Evolutionary conservation across 106 monocot species (phyloP).

Genomic region (Dactylorhiza incarnata): DNA sequence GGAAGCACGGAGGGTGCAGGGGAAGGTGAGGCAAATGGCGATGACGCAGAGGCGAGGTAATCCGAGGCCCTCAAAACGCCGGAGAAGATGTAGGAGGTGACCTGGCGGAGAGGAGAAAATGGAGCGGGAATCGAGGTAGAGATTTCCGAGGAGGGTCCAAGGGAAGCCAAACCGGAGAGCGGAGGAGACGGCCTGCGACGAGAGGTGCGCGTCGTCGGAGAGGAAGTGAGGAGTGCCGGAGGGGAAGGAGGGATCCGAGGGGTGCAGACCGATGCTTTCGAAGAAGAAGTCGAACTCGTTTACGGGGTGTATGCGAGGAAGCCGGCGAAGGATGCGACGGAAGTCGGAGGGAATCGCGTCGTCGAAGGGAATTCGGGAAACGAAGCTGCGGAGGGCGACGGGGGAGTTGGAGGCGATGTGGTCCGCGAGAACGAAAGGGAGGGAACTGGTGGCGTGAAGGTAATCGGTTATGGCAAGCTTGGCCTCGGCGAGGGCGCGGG

Average conservation of each 20-base stretch:
- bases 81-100: conserved; percentile 14
- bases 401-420: conserved; percentile 68
- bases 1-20: conserved; percentile 17
- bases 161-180: conserved; percentile 65
- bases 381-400: conserved; percentile 36
- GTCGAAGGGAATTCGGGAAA: conserved; percentile 36
- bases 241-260: not conserved
- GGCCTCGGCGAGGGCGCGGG: conserved; percentile 37
- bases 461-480: conserved; percentile 57
- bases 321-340: conserved; percentile 45
- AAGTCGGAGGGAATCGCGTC: conserved; percentile 15
- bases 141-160: conserved; percentile 38
- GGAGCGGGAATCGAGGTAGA: conserved; percentile 26
- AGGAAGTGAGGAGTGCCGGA: conserved; percentile 37
- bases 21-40: conserved; percentile 65
- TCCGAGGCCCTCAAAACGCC: conserved; percentile 27
- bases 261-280: conserved; percentile 67
- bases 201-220: conserved; percentile 48
- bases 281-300: conserved; percentile 90
- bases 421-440: conserved; percentile 66
- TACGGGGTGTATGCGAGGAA: conserved; percentile 56
- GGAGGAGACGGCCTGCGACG: conserved; percentile 29
- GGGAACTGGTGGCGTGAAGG: conserved; percentile 66
- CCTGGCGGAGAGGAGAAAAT: conserved; percentile 20
- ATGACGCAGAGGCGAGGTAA: conserved; percentile 37